phyloP scores from a whole-genome alignment of 306 rosid species.

The Quercus aquifolioides region DNA sequence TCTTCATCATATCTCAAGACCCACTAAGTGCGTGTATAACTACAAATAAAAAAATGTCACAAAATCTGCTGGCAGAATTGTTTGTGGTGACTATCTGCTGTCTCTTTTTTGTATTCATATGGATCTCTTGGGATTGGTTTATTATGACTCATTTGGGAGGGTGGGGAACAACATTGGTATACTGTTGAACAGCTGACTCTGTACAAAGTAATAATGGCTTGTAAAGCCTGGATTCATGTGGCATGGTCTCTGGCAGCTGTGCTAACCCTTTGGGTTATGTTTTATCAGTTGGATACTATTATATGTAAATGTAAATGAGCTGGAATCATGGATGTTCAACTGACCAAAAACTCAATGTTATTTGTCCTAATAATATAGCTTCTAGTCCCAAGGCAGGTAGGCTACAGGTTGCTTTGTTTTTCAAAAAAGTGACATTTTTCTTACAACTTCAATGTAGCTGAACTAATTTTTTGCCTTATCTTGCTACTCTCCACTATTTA shows the following conservation, averaged over 20 bases:
- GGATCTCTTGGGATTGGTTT: no score
- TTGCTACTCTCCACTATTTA: neutral
- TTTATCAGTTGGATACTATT: neutral
- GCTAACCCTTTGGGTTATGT: neutral
- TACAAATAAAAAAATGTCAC: no score
- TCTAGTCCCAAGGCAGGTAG: neutral
- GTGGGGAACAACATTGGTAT: no score
- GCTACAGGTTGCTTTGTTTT: neutral
- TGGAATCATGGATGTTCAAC: neutral
- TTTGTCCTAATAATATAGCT: neutral
- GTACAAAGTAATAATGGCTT: neutral
- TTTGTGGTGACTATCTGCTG: no score
- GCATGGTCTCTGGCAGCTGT: neutral
- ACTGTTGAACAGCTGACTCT: no score
- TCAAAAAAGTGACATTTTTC: neutral
- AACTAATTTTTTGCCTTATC: neutral
- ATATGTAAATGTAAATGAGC: neutral
- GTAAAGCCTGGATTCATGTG: neutral
- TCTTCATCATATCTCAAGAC: no score
- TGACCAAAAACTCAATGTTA: neutral
- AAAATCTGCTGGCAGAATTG: no score
- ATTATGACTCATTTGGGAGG: no score
- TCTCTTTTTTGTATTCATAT: no score
- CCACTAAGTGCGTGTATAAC: no score
- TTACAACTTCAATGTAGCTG: neutral